A percentile compares a stretch with the other conserved stretches of the same genome.
Evolutionary conservation across 2,329 filamentous ascomycete genomes (phyloP).

Genomic region (Colletotrichum salicis): DNA sequence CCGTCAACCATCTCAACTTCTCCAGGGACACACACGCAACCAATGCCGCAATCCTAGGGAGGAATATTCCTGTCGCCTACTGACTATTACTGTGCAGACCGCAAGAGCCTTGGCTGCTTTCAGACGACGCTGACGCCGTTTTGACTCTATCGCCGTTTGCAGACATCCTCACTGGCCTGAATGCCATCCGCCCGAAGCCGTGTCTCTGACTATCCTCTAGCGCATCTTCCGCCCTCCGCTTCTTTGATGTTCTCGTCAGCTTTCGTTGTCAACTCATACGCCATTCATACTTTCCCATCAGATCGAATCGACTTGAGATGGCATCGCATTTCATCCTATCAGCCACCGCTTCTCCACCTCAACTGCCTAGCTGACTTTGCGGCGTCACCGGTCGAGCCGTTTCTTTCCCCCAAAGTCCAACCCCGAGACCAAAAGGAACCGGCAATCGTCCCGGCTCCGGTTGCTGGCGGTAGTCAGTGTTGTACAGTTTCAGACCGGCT

Average conservation of each 20-base stretch:
- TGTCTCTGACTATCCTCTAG: background rate
- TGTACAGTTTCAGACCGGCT: slow-evolving; percentile 21
- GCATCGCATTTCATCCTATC: background rate
- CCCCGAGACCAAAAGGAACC: background rate
- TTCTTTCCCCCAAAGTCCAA: background rate
- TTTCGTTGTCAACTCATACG: background rate
- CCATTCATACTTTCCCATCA: background rate
- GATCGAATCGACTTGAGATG: background rate
- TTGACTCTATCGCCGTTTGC: slow-evolving; percentile 3
- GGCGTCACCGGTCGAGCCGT: background rate
- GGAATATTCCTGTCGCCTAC: background rate
- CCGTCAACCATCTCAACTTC: background rate
- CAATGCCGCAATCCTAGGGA: background rate
- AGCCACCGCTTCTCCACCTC: background rate
- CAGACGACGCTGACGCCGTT: slow-evolving; percentile 1
- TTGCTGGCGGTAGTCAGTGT: background rate
- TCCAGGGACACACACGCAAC: background rate
- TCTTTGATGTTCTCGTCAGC: slow-evolving; percentile 2
- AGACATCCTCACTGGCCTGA: background rate
- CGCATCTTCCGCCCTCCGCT: background rate
- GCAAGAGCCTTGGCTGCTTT: background rate
- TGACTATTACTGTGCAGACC: too few relatives aligned
- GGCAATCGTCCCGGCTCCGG: background rate
- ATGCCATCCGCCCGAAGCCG: slow-evolving; percentile 4
- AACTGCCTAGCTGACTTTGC: background rate